Conservation (phyloP, 441 rosid species). For the Raphanus hybrid region DNA sequence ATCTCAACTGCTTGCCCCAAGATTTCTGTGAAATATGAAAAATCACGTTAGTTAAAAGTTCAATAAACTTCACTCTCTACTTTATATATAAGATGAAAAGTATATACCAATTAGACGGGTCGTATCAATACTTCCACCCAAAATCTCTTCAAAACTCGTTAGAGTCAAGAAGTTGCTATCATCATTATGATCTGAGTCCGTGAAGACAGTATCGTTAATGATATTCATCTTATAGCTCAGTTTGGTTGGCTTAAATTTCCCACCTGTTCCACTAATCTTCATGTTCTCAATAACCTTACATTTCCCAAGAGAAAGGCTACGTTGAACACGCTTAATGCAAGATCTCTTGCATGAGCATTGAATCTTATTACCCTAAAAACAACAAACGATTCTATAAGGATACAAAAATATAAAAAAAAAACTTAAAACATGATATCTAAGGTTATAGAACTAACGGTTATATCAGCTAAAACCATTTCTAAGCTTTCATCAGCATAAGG, state of each 20-base stretch:
- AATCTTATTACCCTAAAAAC: neutral
- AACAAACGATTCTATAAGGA: neutral
- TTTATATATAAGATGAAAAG: neutral
- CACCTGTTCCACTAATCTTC: neutral
- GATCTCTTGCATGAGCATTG: neutral
- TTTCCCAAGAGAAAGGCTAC: neutral
- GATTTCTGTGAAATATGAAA: neutral
- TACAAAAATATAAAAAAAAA: no score
- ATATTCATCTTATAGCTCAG: neutral
- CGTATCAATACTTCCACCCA: neutral
- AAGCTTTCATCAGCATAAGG: neutral
- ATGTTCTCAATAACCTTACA: neutral
- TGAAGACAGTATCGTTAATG: neutral
- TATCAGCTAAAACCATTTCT: neutral
- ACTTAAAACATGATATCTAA: no score
- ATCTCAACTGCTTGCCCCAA: neutral
- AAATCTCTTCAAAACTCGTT: neutral
- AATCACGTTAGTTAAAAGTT: no score
- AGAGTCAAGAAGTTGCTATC: neutral
- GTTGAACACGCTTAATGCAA: neutral
- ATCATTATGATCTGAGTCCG: neutral
- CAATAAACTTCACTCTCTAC: no score
- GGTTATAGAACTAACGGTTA: neutral
- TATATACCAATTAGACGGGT: neutral
- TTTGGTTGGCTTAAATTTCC: neutral